Percentiles rank a stretch among this genome's conserved stretches.
These are phyloP conservation scores for Isabelozyma rhagii DNA, from an alignment of 805 yeast species.

Conservation along the genomic window DNA sequence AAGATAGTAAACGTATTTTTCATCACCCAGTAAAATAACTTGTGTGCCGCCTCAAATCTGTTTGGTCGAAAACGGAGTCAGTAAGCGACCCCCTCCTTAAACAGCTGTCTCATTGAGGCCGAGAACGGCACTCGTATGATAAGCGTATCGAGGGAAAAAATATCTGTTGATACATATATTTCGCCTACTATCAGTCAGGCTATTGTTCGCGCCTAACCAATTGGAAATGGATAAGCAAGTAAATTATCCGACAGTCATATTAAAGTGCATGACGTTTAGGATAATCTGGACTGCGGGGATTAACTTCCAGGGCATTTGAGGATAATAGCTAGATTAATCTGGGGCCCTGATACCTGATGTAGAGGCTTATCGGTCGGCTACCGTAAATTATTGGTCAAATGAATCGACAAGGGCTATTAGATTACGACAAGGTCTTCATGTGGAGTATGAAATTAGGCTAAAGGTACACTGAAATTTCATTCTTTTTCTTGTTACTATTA, in stretches of 20 bases:
- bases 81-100: neutral
- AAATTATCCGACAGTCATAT: neutral
- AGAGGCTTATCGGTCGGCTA: neutral
- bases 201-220: neutral
- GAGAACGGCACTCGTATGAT: neutral
- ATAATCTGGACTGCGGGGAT: neutral
- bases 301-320: neutral
- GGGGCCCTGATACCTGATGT: neutral
- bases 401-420: too few relatives aligned
- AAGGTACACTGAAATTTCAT: neutral
- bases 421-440: neutral
- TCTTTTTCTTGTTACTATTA: neutral
- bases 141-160: neutral
- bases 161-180: neutral
- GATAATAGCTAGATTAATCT: neutral
- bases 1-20: neutral
- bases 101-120: neutral
- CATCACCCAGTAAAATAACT: too few relatives aligned
- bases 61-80: neutral
- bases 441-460: neutral
- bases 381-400: neutral
- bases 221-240: neutral
- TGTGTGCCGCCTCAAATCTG: neutral
- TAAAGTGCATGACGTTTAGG: neutral
- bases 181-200: neutral